phyloP scores from a whole-genome alignment of 768 basidiomycete genomes.

The Leccinum longicurvipes region DNA sequence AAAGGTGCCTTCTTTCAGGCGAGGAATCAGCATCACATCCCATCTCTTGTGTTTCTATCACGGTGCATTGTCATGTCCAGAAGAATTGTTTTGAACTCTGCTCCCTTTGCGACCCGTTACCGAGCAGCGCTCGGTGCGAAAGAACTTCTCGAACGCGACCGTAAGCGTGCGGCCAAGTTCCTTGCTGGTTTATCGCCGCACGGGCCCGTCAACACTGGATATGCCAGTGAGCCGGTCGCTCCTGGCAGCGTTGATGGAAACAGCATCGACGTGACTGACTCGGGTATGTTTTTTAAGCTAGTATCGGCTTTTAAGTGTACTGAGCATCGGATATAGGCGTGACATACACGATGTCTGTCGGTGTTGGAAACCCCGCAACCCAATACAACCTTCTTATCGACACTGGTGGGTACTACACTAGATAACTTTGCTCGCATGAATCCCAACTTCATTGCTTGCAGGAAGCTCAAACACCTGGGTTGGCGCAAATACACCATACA shows the following conservation, averaged over 20 bases:
- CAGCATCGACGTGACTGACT: slow-evolving; percentile 56
- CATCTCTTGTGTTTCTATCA: neutral
- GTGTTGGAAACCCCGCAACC: slow-evolving; percentile 49
- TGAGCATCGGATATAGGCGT: slow-evolving; percentile 33
- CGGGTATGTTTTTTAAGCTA: slow-evolving; percentile 31
- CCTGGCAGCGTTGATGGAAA: slow-evolving; percentile 1
- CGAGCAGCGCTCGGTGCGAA: slow-evolving; percentile 37
- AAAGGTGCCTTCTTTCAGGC: slow-evolving; percentile 5
- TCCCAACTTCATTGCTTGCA: slow-evolving; percentile 4
- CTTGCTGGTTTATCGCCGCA: slow-evolving; percentile 52
- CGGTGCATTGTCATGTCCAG: slow-evolving; percentile 33
- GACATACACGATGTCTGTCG: slow-evolving; percentile 51
- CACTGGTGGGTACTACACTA: slow-evolving; percentile 38
- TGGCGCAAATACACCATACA: slow-evolving; percentile 48
- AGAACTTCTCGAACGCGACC: slow-evolving; percentile 51
- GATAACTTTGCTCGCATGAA: neutral
- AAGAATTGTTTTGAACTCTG: slow-evolving; percentile 31
- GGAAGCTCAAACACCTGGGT: slow-evolving; percentile 56
- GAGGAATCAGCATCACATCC: neutral
- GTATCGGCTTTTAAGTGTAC: neutral
- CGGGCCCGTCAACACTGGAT: slow-evolving; percentile 39
- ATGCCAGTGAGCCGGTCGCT: slow-evolving; percentile 18
- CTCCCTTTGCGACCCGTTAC: slow-evolving; percentile 48
- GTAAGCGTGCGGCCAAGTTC: slow-evolving; percentile 53
- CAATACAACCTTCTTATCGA: slow-evolving; percentile 54